Conservation (phyloP, 2,329 filamentous ascomycete genomes). For the Fusarium virguliforme region DNA sequence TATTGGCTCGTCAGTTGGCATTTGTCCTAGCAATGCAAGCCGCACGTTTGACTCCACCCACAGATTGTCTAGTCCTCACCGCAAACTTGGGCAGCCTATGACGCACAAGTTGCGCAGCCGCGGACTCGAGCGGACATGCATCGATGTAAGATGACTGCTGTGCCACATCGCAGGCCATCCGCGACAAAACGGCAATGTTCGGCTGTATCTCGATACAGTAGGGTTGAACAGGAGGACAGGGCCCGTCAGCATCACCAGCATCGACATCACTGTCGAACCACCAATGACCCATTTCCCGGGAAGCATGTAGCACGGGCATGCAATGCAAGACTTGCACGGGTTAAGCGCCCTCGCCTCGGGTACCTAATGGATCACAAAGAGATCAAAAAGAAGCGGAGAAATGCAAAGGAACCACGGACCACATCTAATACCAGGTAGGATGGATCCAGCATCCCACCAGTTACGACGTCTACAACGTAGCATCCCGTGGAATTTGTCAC, state of each 20-base stretch:
- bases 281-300: conserved; percentile 33
- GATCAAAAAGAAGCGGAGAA: conserved; percentile 15
- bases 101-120: conserved; percentile 24
- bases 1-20: conserved; percentile 19
- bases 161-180: conserved; percentile 15
- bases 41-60: conserved; percentile 12
- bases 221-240: conserved; percentile 5
- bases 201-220: conserved; percentile 8
- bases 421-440: conserved; percentile 13
- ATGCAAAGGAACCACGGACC: conserved; percentile 27
- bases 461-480: conserved; percentile 7
- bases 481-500: conserved; percentile 6
- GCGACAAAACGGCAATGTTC: conserved; percentile 13
- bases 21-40: conserved; percentile 7
- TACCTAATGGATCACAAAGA: conserved; percentile 21
- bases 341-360: conserved; percentile 16
- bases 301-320: conserved; percentile 27
- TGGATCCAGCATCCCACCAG: conserved; percentile 6
- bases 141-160: conserved; percentile 12
- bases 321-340: conserved; percentile 12
- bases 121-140: conserved; percentile 11
- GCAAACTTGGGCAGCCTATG: conserved; percentile 34
- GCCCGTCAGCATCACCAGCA: conserved; percentile 19
- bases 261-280: conserved; percentile 41
- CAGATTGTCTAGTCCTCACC: conserved; percentile 30